phyloP scores from a whole-genome alignment of 1,284 basidiomycete species.

The Malassezia furfur region DNA sequence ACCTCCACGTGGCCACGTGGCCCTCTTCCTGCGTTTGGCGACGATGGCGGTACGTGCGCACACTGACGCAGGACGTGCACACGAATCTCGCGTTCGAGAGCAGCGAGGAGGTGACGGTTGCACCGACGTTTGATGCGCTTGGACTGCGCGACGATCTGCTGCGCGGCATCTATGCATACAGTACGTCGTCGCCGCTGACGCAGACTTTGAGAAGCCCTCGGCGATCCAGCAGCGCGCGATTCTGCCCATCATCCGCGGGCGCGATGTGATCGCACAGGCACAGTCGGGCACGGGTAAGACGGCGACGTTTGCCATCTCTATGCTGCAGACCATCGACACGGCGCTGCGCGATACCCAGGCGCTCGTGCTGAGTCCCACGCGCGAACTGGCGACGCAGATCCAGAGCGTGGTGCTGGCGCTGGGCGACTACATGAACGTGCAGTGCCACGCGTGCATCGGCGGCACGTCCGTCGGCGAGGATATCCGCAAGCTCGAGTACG shows the following conservation, averaged over 20 bases:
- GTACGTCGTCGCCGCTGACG: conserved; percentile 55
- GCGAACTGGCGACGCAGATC: conserved; percentile 64
- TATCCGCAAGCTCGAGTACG: conserved; percentile 94
- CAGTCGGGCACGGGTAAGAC: conserved; percentile 99
- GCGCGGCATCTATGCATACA: conserved; percentile 97
- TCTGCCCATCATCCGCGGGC: conserved; percentile 52
- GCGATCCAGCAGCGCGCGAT: conserved; percentile 42
- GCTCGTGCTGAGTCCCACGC: conserved; percentile 72
- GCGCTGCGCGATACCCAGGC: conserved; percentile 92
- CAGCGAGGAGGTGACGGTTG: conserved; percentile 77
- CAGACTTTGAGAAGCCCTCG: conserved; percentile 41
- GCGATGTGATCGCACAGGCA: conserved; percentile 95
- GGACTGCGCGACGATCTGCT: conserved; percentile 88
- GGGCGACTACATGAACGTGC: conserved; percentile 98
- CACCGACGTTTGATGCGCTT: conserved; percentile 62
- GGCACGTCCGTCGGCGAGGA: conserved; percentile 96
- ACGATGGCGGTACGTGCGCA: conserved; percentile 16
- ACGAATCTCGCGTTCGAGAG: conserved; percentile 87
- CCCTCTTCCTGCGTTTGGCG: conserved; percentile 3
- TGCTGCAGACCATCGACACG: conserved; percentile 77
- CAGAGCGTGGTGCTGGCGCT: conserved; percentile 95
- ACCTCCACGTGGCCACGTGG: conserved; percentile 5
- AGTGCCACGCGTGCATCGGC: conserved; percentile 94
- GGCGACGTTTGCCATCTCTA: conserved; percentile 62
- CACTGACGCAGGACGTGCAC: conserved; percentile 1